Evolutionary conservation across 192 early-diverging fungal genomes (phyloP).

Genomic region (Coemansia sp.): DNA sequence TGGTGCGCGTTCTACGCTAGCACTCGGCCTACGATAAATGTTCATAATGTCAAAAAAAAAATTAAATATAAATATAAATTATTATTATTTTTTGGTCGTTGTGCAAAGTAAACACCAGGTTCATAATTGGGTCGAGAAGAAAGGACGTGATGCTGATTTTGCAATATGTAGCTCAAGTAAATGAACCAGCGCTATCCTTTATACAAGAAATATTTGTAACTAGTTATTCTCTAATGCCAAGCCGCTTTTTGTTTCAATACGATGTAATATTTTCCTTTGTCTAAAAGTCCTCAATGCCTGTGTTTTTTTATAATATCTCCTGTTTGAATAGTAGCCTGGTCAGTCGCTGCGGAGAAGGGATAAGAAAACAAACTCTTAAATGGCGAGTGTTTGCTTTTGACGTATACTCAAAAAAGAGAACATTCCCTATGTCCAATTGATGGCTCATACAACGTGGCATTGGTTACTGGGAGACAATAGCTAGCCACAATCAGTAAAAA

Average conservation of each 20-base stretch:
- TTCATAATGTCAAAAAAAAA: neutral
- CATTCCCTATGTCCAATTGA: too few relatives aligned
- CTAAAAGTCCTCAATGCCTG: too few relatives aligned
- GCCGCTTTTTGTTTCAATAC: too few relatives aligned
- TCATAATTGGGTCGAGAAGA: neutral
- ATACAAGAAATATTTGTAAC: neutral
- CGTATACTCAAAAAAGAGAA: too few relatives aligned
- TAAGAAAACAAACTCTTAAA: too few relatives aligned
- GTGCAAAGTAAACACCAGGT: slow-evolving; percentile 11
- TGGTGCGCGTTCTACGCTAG: neutral
- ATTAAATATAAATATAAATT: too few relatives aligned
- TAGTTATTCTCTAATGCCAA: too few relatives aligned
- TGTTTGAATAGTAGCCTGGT: too few relatives aligned
- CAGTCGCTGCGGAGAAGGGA: too few relatives aligned
- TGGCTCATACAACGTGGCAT: slow-evolving; percentile 3
- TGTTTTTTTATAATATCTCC: too few relatives aligned
- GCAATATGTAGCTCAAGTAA: too few relatives aligned
- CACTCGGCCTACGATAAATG: neutral
- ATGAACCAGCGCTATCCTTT: neutral
- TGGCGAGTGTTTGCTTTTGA: neutral
- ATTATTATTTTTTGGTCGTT: neutral
- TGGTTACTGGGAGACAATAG: neutral
- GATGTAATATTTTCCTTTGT: too few relatives aligned
- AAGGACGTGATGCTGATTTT: neutral
- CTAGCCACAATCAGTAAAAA: neutral